Evolutionary conservation across 2,329 filamentous ascomycete species (phyloP).

Genomic region (Talaromyces sp.): DNA sequence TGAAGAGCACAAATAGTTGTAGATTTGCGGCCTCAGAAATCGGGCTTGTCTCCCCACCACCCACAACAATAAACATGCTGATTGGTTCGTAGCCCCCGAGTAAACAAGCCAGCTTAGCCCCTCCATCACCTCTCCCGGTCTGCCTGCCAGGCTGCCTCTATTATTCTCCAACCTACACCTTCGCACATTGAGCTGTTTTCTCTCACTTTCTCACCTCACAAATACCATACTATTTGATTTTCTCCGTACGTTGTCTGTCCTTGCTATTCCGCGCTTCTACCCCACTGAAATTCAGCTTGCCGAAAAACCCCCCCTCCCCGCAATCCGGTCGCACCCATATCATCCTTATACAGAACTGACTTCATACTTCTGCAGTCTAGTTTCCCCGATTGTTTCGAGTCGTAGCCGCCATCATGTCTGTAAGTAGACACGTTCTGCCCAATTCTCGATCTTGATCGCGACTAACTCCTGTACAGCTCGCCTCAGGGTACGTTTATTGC

Average conservation of each 20-base stretch:
- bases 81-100: background rate
- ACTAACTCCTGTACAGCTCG: slow-evolving; percentile 14
- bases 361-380: slow-evolving; percentile 3
- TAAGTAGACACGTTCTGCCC: background rate
- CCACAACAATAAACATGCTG: background rate
- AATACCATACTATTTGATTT: background rate
- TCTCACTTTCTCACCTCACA: background rate
- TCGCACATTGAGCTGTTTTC: background rate
- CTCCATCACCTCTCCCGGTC: slow-evolving; percentile 6
- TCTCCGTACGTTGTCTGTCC: background rate
- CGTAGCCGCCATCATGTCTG: slow-evolving; percentile 11
- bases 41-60: background rate
- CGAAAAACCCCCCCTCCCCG: background rate
- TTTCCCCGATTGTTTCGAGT: background rate
- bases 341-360: background rate
- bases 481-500: slow-evolving; percentile 19
- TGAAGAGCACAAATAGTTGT: background rate
- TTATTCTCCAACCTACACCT: slow-evolving; percentile 2
- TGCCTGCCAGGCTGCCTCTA: slow-evolving; percentile 5
- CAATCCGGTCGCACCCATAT: slow-evolving; percentile 8
- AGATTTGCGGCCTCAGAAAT: background rate
- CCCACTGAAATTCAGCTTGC: background rate
- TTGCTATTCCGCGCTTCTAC: background rate
- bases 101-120: slow-evolving; percentile 10
- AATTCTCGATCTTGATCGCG: background rate